These are phyloP conservation scores for Penicillium sp. DNA, from an alignment of 2,329 filamentous ascomycete genomes.

Conservation along the genomic window DNA sequence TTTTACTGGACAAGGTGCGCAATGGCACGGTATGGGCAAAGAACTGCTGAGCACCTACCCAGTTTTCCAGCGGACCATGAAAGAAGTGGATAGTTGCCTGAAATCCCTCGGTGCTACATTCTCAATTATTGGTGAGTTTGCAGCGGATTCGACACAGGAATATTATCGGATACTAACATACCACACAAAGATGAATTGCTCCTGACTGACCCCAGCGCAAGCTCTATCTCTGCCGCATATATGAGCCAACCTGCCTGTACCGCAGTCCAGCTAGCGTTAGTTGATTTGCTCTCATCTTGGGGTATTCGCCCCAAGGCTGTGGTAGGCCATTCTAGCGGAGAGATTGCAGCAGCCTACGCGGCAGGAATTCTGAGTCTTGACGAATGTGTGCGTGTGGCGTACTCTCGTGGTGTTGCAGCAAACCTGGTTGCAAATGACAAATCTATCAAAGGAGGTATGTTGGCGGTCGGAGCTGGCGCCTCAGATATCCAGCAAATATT, in stretches of 20 bases:
- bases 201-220: slow-evolving; percentile 12
- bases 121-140: slow-evolving; percentile 24
- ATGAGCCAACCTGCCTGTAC: slow-evolving; percentile 33
- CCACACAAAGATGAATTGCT: slow-evolving; percentile 19
- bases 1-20: slow-evolving; percentile 39
- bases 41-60: slow-evolving; percentile 28
- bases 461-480: slow-evolving; percentile 26
- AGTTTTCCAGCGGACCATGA: slow-evolving; percentile 17
- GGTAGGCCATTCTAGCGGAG: slow-evolving; percentile 33
- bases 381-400: slow-evolving; percentile 26
- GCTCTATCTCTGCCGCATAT: slow-evolving; percentile 25
- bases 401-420: slow-evolving; percentile 24
- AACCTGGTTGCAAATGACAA: slow-evolving; percentile 17
- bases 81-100: slow-evolving; percentile 16
- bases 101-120: slow-evolving; percentile 19
- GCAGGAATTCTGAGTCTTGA: slow-evolving; percentile 22
- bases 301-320: slow-evolving; percentile 25
- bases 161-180: background rate
- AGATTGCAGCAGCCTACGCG: slow-evolving; percentile 35
- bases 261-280: slow-evolving; percentile 32
- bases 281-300: slow-evolving; percentile 29
- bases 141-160: too few relatives aligned
- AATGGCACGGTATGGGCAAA: slow-evolving; percentile 36
- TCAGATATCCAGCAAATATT: slow-evolving; percentile 19
- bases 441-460: slow-evolving; percentile 24